Conservation (phyloP, 2,329 filamentous ascomycete species). For the Blastomyces emzantsi region DNA sequence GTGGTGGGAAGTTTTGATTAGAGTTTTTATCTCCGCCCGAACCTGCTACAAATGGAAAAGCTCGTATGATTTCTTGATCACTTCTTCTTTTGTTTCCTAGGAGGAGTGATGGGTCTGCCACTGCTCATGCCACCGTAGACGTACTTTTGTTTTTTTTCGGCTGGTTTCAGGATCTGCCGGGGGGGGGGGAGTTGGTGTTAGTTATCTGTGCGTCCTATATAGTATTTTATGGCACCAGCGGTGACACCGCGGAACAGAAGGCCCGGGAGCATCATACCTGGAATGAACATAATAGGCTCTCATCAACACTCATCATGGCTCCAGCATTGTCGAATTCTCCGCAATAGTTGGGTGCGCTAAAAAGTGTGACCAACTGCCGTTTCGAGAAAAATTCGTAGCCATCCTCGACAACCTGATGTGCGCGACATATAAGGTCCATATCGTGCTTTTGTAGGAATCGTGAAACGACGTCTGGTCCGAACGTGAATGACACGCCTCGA, state of each 20-base stretch:
- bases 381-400: conserved; percentile 99
- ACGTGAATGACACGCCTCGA: conserved; percentile 96
- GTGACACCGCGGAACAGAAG: not conserved
- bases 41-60: conserved; percentile 70
- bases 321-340: conserved; percentile 99
- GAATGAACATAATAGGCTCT: conserved; percentile 97
- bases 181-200: conserved; percentile 16
- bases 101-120: conserved; percentile 61
- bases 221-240: no score
- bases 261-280: conserved; percentile 53
- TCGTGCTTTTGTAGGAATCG: conserved; percentile 98
- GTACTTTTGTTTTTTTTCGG: conserved; percentile 99
- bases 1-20: conserved; percentile 7
- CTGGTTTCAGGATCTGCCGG: conserved; percentile 86
- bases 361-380: conserved; percentile 91
- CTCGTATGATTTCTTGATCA: conserved; percentile 60
- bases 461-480: conserved; percentile 93
- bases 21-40: conserved; percentile 75
- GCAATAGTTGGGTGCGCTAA: conserved; percentile 98
- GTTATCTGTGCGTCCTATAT: conserved; percentile 3
- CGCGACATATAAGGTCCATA: conserved; percentile 98
- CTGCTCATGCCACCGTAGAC: conserved; percentile 65
- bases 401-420: conserved; percentile 97
- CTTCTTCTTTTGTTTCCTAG: conserved; percentile 62
- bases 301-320: conserved; percentile 99